Evolutionary conservation across 2,329 filamentous ascomycete species (phyloP), one percentile per base, ranked within the genome.

Genomic region (Alternaria postmessia): DNA sequence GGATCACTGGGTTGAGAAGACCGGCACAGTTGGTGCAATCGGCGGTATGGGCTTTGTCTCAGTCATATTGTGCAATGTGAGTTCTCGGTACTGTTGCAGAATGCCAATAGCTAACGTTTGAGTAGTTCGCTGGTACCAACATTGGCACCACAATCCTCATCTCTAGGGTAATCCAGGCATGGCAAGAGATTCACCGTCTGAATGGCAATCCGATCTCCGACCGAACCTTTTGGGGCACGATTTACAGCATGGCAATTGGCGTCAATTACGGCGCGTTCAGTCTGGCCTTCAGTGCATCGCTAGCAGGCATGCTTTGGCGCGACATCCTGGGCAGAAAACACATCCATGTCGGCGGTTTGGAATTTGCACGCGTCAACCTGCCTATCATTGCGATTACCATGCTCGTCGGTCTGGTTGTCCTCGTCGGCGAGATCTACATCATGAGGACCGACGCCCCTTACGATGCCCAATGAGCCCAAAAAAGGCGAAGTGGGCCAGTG

Each of bases 191-290:
- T 41, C 87, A 89, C 64, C 56, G 71, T 0, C 59, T 64, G 0
- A 84, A 81, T 39, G 76, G 77, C 0, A 77, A 74, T 1, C 75
- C 82, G 1, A 89, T 92, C 51, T 85, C 81, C 12, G 80, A 91
- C 43, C 84, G 89, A 4, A 90, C 85, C 0, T 91, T 91, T 72
- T 92, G 89, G 89, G 90, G 85, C 0, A 90, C 89, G 0, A 86
- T 92, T 0, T 92, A 92, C 30, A 59, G 57, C 74, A 91, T 92
- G 88, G 90, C 90, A 0, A 78, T 93, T 0, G 89, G 89, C 2
- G 88, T 92, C 61, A 92, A 93, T 74, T 92, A 88, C 59, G 90
- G 90, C 4, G 90, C 90, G 0, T 92, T 92, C 71, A 91, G 89
- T 71, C 86, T 87, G 0, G 88, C 89, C 0, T 91, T 93, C 67